These are phyloP conservation scores for Geotrichum bryndzae DNA, from an alignment of 1,139 yeast genomes.

Conservation along the genomic window DNA sequence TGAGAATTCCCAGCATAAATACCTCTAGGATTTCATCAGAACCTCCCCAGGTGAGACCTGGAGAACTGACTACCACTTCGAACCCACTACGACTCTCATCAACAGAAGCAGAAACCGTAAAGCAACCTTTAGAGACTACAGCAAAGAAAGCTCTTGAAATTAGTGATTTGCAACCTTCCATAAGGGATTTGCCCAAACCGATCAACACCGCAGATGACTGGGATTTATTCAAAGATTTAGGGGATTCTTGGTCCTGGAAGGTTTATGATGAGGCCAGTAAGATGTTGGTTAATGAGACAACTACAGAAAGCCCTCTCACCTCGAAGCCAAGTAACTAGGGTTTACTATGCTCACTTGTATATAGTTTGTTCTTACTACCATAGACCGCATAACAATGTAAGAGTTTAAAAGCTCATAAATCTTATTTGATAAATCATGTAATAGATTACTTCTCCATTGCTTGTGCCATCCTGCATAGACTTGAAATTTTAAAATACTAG, in stretches of 20 bases:
- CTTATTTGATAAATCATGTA: background rate
- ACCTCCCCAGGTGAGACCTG: background rate
- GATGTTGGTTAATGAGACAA: background rate
- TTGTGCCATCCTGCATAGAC: background rate
- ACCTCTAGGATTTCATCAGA: background rate
- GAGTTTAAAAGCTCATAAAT: background rate
- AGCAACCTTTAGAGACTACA: background rate
- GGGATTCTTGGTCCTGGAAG: slow-evolving; percentile 7
- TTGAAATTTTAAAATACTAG: background rate
- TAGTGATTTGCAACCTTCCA: background rate
- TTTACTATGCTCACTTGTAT: background rate
- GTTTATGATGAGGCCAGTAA: slow-evolving; percentile 1
- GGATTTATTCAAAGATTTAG: slow-evolving; percentile 4
- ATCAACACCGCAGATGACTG: background rate
- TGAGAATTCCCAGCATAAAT: background rate
- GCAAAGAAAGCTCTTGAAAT: background rate
- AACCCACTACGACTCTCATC: background rate
- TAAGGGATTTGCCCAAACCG: background rate
- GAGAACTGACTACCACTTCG: background rate
- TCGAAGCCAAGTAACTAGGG: background rate
- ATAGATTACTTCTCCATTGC: background rate
- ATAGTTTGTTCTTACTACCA: background rate
- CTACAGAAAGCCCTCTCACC: background rate
- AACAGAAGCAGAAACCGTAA: background rate
- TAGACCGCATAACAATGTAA: background rate